A percentile compares a stretch with the other conserved stretches of the same genome.
These are phyloP conservation scores for Prototheca stagnorum DNA, from an alignment of 163 green algal genomes.

Conservation along the genomic window DNA sequence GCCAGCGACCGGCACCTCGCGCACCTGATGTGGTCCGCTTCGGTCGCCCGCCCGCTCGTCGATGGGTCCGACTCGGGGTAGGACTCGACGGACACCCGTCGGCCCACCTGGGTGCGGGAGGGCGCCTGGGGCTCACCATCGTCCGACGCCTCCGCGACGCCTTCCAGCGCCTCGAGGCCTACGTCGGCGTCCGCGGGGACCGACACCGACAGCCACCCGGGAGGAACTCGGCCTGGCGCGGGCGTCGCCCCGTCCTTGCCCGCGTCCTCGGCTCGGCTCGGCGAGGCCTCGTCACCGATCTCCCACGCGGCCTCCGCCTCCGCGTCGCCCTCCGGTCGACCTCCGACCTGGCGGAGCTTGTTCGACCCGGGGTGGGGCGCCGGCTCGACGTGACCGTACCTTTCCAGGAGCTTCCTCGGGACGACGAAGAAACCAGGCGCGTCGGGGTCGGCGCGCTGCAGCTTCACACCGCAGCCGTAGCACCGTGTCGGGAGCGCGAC, in stretches of 20 bases:
- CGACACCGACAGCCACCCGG: neutral
- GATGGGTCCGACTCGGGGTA: neutral
- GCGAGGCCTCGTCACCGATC: constrained; percentile 14
- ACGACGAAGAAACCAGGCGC: constrained; percentile 44
- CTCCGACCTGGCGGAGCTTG: constrained; percentile 2
- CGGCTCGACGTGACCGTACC: neutral
- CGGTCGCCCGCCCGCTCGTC: constrained; percentile 2
- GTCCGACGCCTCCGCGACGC: no score
- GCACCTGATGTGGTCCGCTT: constrained; percentile 37
- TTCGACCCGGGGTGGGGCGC: constrained; percentile 3
- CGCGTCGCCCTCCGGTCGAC: constrained; percentile 3
- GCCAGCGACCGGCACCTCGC: constrained; percentile 68
- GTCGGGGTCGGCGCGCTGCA: constrained; percentile 31
- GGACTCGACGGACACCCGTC: neutral
- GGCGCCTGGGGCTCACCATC: no score
- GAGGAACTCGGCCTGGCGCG: neutral
- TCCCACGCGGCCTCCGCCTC: constrained; percentile 8
- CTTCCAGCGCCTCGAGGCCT: neutral
- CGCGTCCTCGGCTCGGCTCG: neutral
- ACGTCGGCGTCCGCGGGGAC: neutral
- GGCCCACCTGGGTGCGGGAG: neutral
- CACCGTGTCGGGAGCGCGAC: constrained; percentile 32
- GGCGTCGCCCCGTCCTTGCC: neutral
- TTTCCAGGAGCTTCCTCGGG: constrained; percentile 29
- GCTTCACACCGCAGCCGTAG: constrained; percentile 38